Evolutionary conservation across 495 filamentous ascomycete genomes (phyloP), one percentile per base, ranked within the genome.

Genomic region (Pseudoneurospora amorphoporcata): DNA sequence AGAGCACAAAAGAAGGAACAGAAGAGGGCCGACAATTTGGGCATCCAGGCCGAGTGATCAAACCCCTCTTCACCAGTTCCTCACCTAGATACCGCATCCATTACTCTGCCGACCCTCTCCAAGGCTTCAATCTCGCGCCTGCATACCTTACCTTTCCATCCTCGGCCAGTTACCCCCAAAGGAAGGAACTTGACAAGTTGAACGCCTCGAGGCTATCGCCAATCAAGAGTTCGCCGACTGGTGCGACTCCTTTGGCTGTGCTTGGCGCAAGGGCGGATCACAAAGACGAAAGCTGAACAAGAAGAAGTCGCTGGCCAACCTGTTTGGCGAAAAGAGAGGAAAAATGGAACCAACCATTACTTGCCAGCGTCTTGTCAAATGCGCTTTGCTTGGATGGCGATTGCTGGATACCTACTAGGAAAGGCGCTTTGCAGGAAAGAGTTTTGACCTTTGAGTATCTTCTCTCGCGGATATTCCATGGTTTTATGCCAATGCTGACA

Each of bases 81-180:
- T 42, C 53, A 9, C n/a, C n/a, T 3, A 40, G 42, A 2, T 23
- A 61, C 8, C 70, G 47, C 37, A 70, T 80, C 68, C 72, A 80
- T 69, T 74, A 76, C 41, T 72, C 72, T 19, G 72, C 71, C 8
- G 76, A 79, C 23, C 79, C 79, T 12, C 68, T 78, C 45, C 35
- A 72, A 2, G 80, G 77, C 47, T 81, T 80, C 43, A 78, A 81
- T 71, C 72, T 79, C 53, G 71, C 77, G 14, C 71, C 79, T 29
- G 75, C 71, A 23, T 71, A 72, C 32, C 71, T 23, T 71, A 72
- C 32, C 70, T 72, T 3, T 73, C 75, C 3, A 41, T 79, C 9
- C 41, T 70, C 35, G 47, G 40, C 1, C 40, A 70, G 53, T 29
- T 29, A 65, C 17, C 41, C 38, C 16, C 42, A 14, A 2, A 71